Conservation (phyloP, 129 eudicot species). For the Flaveria sonorensis region DNA sequence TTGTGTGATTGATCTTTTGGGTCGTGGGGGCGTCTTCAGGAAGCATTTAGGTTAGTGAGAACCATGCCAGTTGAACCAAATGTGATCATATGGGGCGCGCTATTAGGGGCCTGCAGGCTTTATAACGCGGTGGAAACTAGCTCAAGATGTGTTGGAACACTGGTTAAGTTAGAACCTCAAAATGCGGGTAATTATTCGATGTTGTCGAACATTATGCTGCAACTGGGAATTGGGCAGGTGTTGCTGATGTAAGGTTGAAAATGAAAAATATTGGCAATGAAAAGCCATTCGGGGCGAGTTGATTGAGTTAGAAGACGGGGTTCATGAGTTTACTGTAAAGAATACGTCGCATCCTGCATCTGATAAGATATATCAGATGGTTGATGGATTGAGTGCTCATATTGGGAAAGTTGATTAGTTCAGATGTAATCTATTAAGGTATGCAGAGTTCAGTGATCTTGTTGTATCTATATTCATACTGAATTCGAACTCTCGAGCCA, state of each 20-base stretch:
- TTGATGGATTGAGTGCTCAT: constrained; percentile 59
- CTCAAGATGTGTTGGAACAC: constrained; percentile 61
- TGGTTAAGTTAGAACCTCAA: constrained; percentile 59
- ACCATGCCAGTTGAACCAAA: constrained; percentile 89
- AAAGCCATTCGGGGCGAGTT: constrained; percentile 81
- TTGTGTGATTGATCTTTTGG: constrained; percentile 82
- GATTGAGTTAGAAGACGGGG: constrained; percentile 59
- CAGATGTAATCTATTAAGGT: constrained; percentile 31
- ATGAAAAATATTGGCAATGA: constrained; percentile 56
- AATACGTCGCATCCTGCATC: constrained; percentile 65
- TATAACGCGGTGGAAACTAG: constrained; percentile 70
- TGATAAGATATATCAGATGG: constrained; percentile 65
- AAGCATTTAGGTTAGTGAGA: constrained; percentile 68
- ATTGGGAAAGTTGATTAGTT: constrained; percentile 51
- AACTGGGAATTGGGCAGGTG: constrained; percentile 69
- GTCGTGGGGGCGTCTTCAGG: constrained; percentile 77
- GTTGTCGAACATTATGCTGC: constrained; percentile 86
- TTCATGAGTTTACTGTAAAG: constrained; percentile 73
- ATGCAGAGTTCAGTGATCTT: constrained; percentile 25
- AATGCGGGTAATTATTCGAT: constrained; percentile 63
- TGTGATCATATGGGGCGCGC: constrained; percentile 81
- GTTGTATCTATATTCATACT: constrained; percentile 28
- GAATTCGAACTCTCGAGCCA: constrained; percentile 1
- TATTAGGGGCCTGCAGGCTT: constrained; percentile 80
- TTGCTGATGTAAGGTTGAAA: constrained; percentile 53